phyloP scores from a whole-genome alignment of 768 basidiomycete species.

The Serendipita sp. region DNA sequence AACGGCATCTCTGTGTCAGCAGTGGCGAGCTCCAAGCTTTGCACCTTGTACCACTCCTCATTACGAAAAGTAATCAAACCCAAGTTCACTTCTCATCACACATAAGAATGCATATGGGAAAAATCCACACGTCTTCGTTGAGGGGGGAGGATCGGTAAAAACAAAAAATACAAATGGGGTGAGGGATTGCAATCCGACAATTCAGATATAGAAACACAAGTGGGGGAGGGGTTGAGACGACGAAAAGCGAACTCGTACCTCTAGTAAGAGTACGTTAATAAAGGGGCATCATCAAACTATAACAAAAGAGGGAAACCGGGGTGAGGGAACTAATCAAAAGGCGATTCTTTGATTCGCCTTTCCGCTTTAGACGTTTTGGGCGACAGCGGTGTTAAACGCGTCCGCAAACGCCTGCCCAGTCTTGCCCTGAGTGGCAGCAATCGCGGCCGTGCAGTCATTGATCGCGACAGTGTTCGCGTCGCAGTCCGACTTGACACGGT shows the following conservation, averaged over 20 bases:
- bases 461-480: constrained; percentile 10
- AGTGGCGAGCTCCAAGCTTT: no score
- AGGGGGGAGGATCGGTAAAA: neutral
- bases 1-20: no score
- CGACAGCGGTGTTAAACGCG: constrained; percentile 14
- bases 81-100: neutral
- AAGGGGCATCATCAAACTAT: no score
- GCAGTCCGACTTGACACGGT: constrained; percentile 6
- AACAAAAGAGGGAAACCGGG: neutral
- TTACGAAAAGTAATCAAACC: no score
- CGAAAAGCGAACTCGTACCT: neutral
- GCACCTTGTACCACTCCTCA: no score
- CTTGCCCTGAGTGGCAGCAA: constrained; percentile 5
- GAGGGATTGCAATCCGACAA: no score
- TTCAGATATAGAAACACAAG: neutral
- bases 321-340: neutral
- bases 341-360: neutral
- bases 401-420: constrained; percentile 24
- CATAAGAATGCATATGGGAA: neutral
- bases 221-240: neutral
- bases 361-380: neutral
- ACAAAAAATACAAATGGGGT: neutral
- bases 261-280: no score
- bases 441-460: neutral
- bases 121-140: neutral